These are phyloP conservation scores for Clavariopsis aquatica DNA, from an alignment of 495 filamentous ascomycete species.

Conservation along the genomic window DNA sequence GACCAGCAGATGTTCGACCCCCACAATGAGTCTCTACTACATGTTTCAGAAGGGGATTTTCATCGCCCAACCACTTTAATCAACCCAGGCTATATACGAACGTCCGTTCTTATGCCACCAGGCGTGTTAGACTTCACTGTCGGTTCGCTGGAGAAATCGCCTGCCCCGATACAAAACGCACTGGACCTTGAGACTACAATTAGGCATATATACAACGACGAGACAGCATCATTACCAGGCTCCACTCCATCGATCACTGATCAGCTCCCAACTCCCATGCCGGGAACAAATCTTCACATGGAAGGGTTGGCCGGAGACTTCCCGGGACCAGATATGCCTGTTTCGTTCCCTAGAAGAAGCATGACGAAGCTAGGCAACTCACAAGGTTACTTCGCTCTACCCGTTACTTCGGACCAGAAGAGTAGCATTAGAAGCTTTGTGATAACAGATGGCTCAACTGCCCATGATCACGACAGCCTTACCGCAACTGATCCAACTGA, in stretches of 20 bases:
- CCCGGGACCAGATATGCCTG: constrained; percentile 1
- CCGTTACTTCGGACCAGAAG: neutral
- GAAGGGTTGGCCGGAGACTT: constrained; percentile 6
- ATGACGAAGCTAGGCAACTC: neutral
- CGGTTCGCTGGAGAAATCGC: constrained; percentile 1
- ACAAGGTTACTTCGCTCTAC: constrained; percentile 6
- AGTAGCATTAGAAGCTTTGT: too few species aligned
- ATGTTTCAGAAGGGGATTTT: constrained; percentile 4
- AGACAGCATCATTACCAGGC: too few species aligned
- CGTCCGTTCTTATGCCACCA: too few species aligned
- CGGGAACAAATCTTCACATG: constrained; percentile 22
- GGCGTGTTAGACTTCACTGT: too few species aligned
- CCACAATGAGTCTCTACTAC: too few species aligned
- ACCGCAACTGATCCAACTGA: too few species aligned
- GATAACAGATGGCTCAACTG: too few species aligned
- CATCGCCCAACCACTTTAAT: constrained; percentile 21
- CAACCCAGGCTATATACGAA: too few species aligned
- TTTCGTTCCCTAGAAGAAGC: neutral
- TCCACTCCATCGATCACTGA: neutral
- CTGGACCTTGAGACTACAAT: constrained; percentile 12
- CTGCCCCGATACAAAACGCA: constrained; percentile 13
- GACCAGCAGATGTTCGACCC: constrained; percentile 27
- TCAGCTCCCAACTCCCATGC: constrained; percentile 22
- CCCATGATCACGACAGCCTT: too few species aligned
- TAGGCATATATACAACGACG: neutral